Conservation (phyloP, 257 asterid genomes). For the Solanum gracilifrons region DNA sequence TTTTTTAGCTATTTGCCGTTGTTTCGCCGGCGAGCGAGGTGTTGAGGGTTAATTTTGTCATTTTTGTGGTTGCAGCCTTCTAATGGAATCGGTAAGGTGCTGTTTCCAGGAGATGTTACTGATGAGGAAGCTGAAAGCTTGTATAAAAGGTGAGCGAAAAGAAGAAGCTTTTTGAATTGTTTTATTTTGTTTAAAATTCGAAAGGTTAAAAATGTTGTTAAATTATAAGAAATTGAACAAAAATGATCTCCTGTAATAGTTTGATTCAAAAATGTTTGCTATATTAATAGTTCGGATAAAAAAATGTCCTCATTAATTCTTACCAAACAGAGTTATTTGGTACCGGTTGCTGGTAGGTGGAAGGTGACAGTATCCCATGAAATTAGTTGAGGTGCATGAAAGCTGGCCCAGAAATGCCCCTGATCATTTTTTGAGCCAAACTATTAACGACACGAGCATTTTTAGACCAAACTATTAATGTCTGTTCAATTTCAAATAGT, state of each 20-base stretch:
- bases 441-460: not conserved
- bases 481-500: not conserved
- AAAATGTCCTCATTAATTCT: not conserved
- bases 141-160: conserved; percentile 39
- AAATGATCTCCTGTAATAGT: not conserved
- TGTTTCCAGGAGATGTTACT: conserved; percentile 83
- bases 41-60: not conserved
- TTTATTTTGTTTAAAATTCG: not conserved
- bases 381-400: not conserved
- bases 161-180: not conserved
- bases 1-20: not conserved
- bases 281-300: not conserved
- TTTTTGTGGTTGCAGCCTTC: conserved; percentile 30
- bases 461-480: not conserved
- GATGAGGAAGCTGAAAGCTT: conserved; percentile 83
- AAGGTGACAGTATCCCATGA: not conserved
- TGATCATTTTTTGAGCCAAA: not conserved
- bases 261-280: not conserved
- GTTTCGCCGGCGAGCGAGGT: not conserved
- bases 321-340: no score
- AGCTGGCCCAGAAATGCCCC: not conserved
- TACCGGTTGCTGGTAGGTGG: not conserved
- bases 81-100: conserved; percentile 59
- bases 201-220: not conserved
- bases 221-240: not conserved